Percentiles rank a stretch among this genome's conserved stretches.
Conservation (phyloP, 2,329 filamentous ascomycete genomes). For the Fusarium poae region DNA sequence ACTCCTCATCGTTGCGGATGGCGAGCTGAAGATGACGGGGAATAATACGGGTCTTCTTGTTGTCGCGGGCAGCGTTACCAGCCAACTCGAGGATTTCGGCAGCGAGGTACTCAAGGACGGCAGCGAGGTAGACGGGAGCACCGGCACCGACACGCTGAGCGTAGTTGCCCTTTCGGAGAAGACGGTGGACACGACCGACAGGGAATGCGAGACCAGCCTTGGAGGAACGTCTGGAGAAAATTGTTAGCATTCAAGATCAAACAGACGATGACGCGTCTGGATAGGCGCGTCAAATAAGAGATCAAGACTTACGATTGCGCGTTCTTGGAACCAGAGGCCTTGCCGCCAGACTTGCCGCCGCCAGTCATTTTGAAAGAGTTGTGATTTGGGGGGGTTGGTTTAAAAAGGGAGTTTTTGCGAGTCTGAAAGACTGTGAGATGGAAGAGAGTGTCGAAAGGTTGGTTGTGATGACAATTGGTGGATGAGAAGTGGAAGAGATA, state of each 20-base stretch:
- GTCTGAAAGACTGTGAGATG: conserved; percentile 41
- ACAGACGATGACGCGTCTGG: conserved; percentile 10
- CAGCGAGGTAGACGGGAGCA: conserved; percentile 96
- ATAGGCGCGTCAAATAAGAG: conserved; percentile 9
- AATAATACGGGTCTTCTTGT: conserved; percentile 99
- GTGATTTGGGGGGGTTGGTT: conserved; percentile 44
- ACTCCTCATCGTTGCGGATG: conserved; percentile 98
- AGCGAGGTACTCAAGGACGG: conserved; percentile 97
- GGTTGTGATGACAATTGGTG: conserved; percentile 56
- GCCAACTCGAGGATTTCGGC: conserved; percentile 99
- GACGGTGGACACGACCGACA: conserved; percentile 99
- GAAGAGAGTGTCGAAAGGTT: conserved; percentile 50
- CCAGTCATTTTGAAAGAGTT: conserved; percentile 92
- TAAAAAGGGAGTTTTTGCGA: conserved; percentile 33
- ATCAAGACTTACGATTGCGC: conserved; percentile 88
- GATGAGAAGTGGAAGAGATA: conserved; percentile 53
- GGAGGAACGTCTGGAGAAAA: conserved; percentile 84
- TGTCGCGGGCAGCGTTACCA: conserved; percentile 98
- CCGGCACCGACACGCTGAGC: conserved; percentile 99
- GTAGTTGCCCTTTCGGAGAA: conserved; percentile 99
- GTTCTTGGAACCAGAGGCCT: conserved; percentile 99
- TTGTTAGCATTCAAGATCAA: conserved; percentile 21
- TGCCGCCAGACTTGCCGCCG: conserved; percentile 99
- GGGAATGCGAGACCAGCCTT: conserved; percentile 99
- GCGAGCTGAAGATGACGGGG: conserved; percentile 98